Evolutionary conservation across 345 rosid genomes (phyloP), one percentile per base, ranked within the genome.

Genomic region (Ceriops zippeliana): DNA sequence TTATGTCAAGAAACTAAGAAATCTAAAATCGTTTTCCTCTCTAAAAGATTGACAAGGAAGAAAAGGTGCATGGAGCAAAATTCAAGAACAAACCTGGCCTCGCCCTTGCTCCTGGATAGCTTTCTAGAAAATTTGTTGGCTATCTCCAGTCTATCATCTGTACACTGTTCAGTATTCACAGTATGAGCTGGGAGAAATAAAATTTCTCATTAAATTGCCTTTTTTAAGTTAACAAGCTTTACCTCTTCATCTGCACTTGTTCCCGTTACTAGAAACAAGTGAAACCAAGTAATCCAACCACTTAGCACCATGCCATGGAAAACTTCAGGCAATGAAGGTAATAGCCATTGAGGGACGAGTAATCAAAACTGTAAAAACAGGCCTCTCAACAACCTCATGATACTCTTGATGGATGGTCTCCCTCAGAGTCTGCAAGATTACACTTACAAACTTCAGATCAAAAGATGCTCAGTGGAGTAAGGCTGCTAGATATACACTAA

Each of bases 361-460:
- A 38, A 52, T 70, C 80, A 72, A 79, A 95, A 97, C 99, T 84
- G 99, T 88, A 80, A 80, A 95, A 73, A 95, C 93, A 75, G 96
- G 93, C 77, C 99, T 84, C 81, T 95, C 97, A 35, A 95, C 93
- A 73, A 95, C 93, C 61, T 91, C 97, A 58, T 97, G 87, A 71
- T 95, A 89, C 81, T 91, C 99, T 85, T 90, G 92, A 62, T 91
- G 97, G 78, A 95, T 91, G 75, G 54, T 87, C 73, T 91, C 96
- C 76, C 96, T 87, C 20, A 91, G 85, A 76, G 72, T 76, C 99
- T 95, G 85, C 72, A 79, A 52, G 57, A 32, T 47, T 66, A 38
- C 19, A 31, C 22, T 26, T 20, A 66, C 65, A 42, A 42, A 58
- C 22, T 52, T 63, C 49, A 58, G 26, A 15, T 20, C 42, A 30